Base-by-base conservation (phyloP, 2,329 filamentous ascomycete genomes). In the Polychaeton citri region DNA sequence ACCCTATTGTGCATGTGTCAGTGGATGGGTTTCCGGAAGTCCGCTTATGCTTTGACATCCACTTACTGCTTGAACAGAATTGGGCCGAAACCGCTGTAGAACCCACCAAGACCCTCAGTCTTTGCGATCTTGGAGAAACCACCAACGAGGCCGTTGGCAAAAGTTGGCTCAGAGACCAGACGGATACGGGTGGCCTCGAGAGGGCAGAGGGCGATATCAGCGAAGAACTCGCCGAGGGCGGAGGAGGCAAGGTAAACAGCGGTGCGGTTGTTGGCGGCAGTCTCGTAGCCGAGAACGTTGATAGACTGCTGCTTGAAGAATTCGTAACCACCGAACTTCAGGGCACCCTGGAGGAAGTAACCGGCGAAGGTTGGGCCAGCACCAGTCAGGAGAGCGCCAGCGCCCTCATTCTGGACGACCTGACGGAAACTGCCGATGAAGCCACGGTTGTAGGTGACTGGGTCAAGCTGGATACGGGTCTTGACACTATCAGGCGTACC, bases 311-410 rank as follows among this genome's bases (percentile, higher is more conserved):
- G 76, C 79, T 93, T 92, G 81, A 93, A 92, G 69, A 92, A 79
- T 69, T 93, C 85, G 66, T 93, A 93, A 62, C 85, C 85, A 63
- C 85, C 85, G 64, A 90, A 90, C 71, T 92, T 92, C 74, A 90
- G 78, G 54, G 83, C 81, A 60, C 85, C 84, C 70, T 93, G 84
- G 54, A 93, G 78, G 79, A 92, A 92, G 71, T 93, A 93, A 63
- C 84, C 84, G 48, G 84, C 81, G 50, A 78, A 77, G 58, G 84
- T 92, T 55, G 84, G 85, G 51, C 85, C 85, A 62, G 78, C 74
- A 65, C 84, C 84, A 50, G 85, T 92, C 62, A 84, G 69, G 54
- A 93, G 77, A 62, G 84, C 85, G 62, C 79, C 81, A 58, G 81
- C 79, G 68, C 85, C 85, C 71, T 92, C 85, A 50, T 76, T 81